Evolutionary conservation across 2,329 filamentous ascomycete species (phyloP), one percentile per base, ranked within the genome.

Genomic region (Volutella citrinella): DNA sequence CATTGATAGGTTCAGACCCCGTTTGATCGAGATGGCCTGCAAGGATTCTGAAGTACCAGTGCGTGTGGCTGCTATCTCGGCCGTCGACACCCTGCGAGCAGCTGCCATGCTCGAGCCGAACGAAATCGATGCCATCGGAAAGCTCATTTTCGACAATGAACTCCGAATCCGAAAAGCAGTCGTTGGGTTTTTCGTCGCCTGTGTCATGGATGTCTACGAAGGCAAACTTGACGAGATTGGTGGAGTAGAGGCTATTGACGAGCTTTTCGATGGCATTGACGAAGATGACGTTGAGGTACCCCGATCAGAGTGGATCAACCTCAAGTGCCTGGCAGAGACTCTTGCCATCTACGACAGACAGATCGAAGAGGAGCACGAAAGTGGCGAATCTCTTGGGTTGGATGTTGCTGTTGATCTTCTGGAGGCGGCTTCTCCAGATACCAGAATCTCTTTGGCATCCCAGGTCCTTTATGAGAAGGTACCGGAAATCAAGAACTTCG

Each of bases 1-100:
- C 53, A 95, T 94, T 21, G 93, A 97, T 59, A 78, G 89, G 29
- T 98, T 97, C 61, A 78, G 90, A 30, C 72, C 82, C 6, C 81
- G 93, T 18, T 71, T 98, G 23, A 84, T 97, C 17, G 93, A 98
- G 64, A 96, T 98, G 70, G 90, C 90, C 1, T 87, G 84, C 7
- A 78, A 80, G 42, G 93, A 98, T 60, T 77, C 84, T 0, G 93
- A 98, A 49, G 69, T 84, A 11, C 76, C 74, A 32, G 88, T 97
- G 19, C 82, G 93, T 21, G 84, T 88, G 7, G 75, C 81, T 7
- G 84, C 87, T 8, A 84, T 98, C 29, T 79, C 87, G 33, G 75
- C 95, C 24, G 79, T 96, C 13, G 87, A 95, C 46, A 74, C 83
- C 16, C 74, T 98, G 36, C 82, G 91, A 34, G 81, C 88, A 43